phyloP scores from a whole-genome alignment of 2,329 filamentous ascomycete genomes.

The Cladophialophora psammophila region DNA sequence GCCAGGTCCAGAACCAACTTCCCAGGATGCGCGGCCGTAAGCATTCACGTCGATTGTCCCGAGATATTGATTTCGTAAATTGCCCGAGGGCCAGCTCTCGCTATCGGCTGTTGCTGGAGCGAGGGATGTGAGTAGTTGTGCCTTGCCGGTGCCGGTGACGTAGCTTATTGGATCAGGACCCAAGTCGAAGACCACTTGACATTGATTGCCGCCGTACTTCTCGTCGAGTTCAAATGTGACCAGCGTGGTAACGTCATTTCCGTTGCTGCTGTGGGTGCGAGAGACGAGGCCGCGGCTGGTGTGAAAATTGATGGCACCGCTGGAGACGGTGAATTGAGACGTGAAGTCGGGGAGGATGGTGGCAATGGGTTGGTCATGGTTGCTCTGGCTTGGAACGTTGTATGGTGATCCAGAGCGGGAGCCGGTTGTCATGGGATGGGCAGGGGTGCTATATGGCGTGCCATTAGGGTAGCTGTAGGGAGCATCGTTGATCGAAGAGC shows the following conservation, averaged over 20 bases:
- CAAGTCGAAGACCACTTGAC: conserved; percentile 39
- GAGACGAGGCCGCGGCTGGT: conserved; percentile 57
- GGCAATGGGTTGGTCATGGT: conserved; percentile 23
- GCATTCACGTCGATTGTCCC: conserved; percentile 33
- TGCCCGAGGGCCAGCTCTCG: conserved; percentile 38
- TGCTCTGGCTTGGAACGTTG: neutral
- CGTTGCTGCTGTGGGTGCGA: conserved; percentile 56
- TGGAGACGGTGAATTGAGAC: conserved; percentile 43
- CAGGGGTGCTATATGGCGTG: neutral
- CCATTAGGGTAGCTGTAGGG: conserved; percentile 1
- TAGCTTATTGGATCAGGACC: conserved; percentile 22
- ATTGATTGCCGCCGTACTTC: conserved; percentile 30
- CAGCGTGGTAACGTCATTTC: conserved; percentile 40
- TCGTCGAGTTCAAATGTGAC: conserved; percentile 38
- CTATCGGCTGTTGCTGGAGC: conserved; percentile 35
- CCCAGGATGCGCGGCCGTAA: conserved; percentile 30
- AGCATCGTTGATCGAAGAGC: neutral
- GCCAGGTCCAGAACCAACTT: conserved; percentile 28
- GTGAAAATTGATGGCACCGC: conserved; percentile 45
- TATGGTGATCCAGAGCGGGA: neutral
- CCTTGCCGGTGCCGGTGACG: conserved; percentile 29
- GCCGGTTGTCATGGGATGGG: neutral
- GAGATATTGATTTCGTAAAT: conserved; percentile 37
- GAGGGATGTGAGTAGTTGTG: conserved; percentile 38
- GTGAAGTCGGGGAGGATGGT: conserved; percentile 29